These are phyloP conservation scores for Saussurea involucrata DNA, from an alignment of 129 eudicot genomes.

Conservation along the genomic window DNA sequence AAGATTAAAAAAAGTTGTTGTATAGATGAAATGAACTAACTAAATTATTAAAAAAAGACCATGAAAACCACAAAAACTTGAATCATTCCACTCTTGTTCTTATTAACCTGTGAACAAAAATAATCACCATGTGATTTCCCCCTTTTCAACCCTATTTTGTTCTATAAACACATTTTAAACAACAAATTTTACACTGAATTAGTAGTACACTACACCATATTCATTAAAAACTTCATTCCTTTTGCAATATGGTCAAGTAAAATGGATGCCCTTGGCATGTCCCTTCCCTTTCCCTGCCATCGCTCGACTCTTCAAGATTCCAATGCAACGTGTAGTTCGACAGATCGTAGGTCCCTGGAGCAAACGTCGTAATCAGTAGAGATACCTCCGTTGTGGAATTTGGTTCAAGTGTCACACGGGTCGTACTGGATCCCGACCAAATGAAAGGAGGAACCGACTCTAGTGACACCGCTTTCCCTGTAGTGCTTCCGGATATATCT, in stretches of 20 bases:
- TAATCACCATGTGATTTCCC: constrained; percentile 1
- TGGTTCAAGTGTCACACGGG: constrained; percentile 55
- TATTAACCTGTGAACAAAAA: constrained; percentile 19
- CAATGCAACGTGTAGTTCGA: constrained; percentile 79
- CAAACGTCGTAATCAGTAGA: constrained; percentile 58
- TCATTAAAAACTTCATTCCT: constrained; percentile 32
- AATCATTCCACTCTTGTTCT: constrained; percentile 3
- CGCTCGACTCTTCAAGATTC: constrained; percentile 37
- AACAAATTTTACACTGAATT: constrained; percentile 31
- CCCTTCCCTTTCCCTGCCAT: constrained; percentile 42
- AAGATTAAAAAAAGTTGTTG: neutral
- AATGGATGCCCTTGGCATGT: constrained; percentile 66
- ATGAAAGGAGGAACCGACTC: constrained; percentile 70
- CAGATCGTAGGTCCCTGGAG: constrained; percentile 81
- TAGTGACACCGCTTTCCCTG: constrained; percentile 24
- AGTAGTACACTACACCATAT: constrained; percentile 8
- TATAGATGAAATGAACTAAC: neutral
- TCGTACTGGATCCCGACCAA: constrained; percentile 85
- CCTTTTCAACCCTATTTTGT: constrained; percentile 10
- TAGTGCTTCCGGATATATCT: constrained; percentile 27
- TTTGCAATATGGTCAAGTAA: constrained; percentile 56
- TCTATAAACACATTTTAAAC: constrained; percentile 34
- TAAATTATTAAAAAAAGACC: neutral
- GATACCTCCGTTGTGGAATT: constrained; percentile 56
- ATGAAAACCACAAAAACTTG: neutral